Evolutionary conservation across 2,329 filamentous ascomycete genomes (phyloP).

Genomic region (Gyromitra esculenta): DNA sequence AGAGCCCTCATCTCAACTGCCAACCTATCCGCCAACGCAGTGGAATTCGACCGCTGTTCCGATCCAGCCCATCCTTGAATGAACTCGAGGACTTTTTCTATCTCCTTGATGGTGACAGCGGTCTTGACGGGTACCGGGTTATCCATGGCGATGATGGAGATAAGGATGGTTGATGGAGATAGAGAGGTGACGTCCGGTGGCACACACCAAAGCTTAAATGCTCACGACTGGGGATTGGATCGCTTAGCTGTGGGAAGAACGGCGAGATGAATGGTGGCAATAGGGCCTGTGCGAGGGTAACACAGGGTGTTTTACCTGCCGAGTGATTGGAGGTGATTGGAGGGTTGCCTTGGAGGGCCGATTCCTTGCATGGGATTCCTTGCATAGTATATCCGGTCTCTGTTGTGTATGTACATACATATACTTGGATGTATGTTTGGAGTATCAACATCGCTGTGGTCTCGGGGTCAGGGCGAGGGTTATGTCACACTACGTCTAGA

Average conservation of each 20-base stretch:
- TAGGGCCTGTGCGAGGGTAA: not conserved
- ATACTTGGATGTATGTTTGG: not conserved
- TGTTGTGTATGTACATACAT: no score
- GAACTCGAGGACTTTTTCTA: not conserved
- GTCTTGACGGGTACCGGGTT: not conserved
- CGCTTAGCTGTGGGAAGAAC: no score
- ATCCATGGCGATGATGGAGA: not conserved
- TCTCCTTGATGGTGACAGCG: not conserved
- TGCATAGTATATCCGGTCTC: no score
- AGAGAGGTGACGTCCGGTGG: not conserved
- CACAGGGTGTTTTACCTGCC: not conserved
- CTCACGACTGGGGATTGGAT: no score
- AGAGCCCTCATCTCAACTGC: not conserved
- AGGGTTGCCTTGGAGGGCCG: no score
- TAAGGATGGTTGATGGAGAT: not conserved
- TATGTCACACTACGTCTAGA: no score
- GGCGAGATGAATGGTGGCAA: not conserved
- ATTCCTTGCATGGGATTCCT: no score
- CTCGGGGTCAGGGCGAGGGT: not conserved
- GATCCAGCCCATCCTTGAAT: not conserved
- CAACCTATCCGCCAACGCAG: not conserved
- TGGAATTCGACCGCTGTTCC: not conserved
- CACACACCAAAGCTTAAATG: not conserved
- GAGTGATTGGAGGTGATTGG: constrained; percentile 3
- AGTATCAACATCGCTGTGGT: not conserved